A percentile compares a stretch with the other conserved stretches of the same genome.
Conservation (phyloP, 2,329 filamentous ascomycete genomes). For the Talaromyces albobiverticillius region DNA sequence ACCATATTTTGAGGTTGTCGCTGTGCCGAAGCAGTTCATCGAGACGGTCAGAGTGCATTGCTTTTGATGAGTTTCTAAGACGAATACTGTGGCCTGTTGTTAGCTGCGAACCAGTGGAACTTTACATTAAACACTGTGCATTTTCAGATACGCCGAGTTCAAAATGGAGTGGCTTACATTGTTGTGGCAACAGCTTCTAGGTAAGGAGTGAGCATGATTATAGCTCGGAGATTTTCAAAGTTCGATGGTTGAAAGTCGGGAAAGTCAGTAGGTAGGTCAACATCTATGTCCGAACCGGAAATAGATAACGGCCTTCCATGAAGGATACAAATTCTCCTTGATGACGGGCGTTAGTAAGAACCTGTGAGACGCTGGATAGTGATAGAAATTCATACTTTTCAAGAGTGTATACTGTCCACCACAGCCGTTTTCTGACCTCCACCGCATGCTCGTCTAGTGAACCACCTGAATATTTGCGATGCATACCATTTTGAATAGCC, state of each 20-base stretch:
- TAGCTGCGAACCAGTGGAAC: too few relatives aligned
- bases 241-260: slow-evolving; percentile 44
- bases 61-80: too few relatives aligned
- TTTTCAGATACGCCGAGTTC: too few relatives aligned
- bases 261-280: slow-evolving; percentile 49
- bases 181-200: slow-evolving; percentile 39
- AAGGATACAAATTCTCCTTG: slow-evolving; percentile 55
- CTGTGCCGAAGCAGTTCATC: too few relatives aligned
- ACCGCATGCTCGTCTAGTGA: slow-evolving; percentile 48
- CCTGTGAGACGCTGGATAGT: not conserved
- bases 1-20: slow-evolving; percentile 41
- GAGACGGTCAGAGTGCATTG: too few relatives aligned
- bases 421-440: slow-evolving; percentile 55
- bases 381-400: slow-evolving; percentile 45
- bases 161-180: slow-evolving; percentile 39
- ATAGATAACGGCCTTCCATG: slow-evolving; percentile 56
- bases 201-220: slow-evolving; percentile 43
- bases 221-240: slow-evolving; percentile 47
- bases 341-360: slow-evolving; percentile 10
- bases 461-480: slow-evolving; percentile 49
- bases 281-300: slow-evolving; percentile 52
- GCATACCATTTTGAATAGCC: slow-evolving; percentile 60
- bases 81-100: too few relatives aligned
- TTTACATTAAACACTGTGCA: too few relatives aligned
- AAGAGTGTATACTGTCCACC: slow-evolving; percentile 57